These are phyloP conservation scores for Phytophthora europaea DNA, from an alignment of 352 stramenopile species.

Conservation along the genomic window DNA sequence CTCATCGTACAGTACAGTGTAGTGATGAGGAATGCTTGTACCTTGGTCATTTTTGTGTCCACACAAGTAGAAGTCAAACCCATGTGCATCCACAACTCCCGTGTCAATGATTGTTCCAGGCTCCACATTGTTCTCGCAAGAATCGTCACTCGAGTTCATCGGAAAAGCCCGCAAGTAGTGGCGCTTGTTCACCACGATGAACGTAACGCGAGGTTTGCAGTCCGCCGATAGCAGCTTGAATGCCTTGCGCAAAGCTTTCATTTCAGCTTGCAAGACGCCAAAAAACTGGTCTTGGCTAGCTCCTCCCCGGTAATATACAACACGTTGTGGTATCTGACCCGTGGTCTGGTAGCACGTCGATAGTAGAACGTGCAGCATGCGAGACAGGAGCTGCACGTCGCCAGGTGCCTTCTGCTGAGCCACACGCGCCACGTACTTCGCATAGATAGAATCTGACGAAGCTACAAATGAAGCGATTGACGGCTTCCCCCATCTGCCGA, in stretches of 20 bases:
- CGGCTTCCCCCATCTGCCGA: not conserved
- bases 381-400: not conserved
- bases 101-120: not conserved
- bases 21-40: not conserved
- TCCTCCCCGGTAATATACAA: not conserved
- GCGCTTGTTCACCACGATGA: not conserved
- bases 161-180: not conserved
- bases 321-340: not conserved
- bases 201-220: not conserved
- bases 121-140: not conserved
- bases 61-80: not conserved
- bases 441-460: not conserved
- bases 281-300: not conserved
- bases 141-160: not conserved
- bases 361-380: not conserved
- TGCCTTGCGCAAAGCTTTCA: not conserved
- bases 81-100: not conserved
- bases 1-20: slow-evolving; percentile 26
- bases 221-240: not conserved
- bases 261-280: not conserved
- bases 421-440: not conserved
- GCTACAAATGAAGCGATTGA: not conserved
- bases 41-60: not conserved
- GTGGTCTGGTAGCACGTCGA: not conserved
- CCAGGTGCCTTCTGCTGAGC: not conserved